These are phyloP conservation scores for Liriodendron chinense DNA, from an alignment of 164 flowering plant species.

Conservation along the genomic window DNA sequence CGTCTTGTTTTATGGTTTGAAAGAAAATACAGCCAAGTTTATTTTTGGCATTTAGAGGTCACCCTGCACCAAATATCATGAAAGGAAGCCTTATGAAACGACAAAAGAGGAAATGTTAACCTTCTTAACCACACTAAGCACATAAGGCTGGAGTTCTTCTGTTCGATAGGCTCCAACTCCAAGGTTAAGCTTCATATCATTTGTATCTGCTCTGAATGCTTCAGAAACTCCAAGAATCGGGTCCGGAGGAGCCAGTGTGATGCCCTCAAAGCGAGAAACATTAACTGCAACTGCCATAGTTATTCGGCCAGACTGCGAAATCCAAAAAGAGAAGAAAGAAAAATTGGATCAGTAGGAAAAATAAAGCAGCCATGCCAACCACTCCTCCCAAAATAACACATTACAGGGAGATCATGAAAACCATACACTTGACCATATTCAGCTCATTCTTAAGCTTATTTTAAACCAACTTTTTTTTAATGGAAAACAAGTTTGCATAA, in stretches of 20 bases:
- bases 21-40: background rate
- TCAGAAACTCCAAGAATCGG: slow-evolving; percentile 98
- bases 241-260: slow-evolving; percentile 97
- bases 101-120: slow-evolving; percentile 23
- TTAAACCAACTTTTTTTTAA: too few relatives aligned
- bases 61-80: background rate
- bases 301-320: slow-evolving; percentile 56
- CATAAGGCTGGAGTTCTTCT: slow-evolving; percentile 96
- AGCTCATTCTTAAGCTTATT: too few relatives aligned
- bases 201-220: slow-evolving; percentile 84
- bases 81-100: background rate
- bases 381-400: too few relatives aligned
- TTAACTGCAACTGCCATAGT: slow-evolving; percentile 57
- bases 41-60: background rate
- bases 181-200: slow-evolving; percentile 80
- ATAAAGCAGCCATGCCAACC: background rate
- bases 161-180: slow-evolving; percentile 99
- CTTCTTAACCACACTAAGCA: slow-evolving; percentile 92
- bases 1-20: background rate
- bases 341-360: slow-evolving; percentile 4
- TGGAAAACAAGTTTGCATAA: too few relatives aligned
- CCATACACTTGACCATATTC: too few relatives aligned
- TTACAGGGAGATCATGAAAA: too few relatives aligned
- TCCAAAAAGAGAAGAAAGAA: slow-evolving; percentile 4
- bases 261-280: slow-evolving; percentile 77